These are phyloP conservation scores for Aegilops tauschii DNA, from an alignment of 176 grass and related monocot species.

Conservation along the genomic window DNA sequence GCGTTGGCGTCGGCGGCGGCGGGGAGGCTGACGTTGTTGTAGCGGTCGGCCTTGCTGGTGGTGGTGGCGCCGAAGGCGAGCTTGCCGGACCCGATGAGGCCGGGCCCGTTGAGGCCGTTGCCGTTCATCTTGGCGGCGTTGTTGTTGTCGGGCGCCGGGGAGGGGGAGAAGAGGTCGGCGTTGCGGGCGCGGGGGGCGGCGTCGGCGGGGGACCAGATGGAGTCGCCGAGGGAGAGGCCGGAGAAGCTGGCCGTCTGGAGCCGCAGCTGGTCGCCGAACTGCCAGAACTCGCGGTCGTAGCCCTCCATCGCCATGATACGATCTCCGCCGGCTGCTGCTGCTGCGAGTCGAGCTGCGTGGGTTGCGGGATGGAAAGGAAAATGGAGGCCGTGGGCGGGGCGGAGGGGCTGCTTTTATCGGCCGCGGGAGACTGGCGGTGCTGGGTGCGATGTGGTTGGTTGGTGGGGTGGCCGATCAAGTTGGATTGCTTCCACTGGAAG, in stretches of 20 bases:
- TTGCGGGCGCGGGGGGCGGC: conserved; percentile 26
- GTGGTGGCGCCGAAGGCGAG: conserved; percentile 72
- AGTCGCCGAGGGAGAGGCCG: conserved; percentile 73
- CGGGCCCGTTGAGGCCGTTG: neutral
- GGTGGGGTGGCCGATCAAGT: neutral
- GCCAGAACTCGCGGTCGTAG: conserved; percentile 79
- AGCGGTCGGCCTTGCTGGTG: conserved; percentile 48
- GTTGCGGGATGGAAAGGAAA: neutral
- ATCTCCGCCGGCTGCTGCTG: neutral
- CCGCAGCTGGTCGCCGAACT: conserved; percentile 94
- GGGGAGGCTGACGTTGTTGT: conserved; percentile 43
- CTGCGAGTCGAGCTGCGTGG: neutral
- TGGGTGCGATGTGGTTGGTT: neutral
- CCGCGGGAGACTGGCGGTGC: too few relatives aligned
- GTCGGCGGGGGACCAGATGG: conserved; percentile 66
- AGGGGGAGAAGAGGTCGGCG: neutral
- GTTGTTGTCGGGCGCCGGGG: neutral
- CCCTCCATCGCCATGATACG: conserved; percentile 19
- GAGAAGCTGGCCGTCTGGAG: conserved; percentile 77
- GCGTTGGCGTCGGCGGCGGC: neutral
- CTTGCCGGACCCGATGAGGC: conserved; percentile 64
- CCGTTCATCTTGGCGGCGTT: neutral
- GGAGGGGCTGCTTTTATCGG: neutral
- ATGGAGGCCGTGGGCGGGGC: neutral
- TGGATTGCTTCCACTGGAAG: neutral